A percentile compares a stretch with the other conserved stretches of the same genome.
Conservation (phyloP, 768 basidiomycete species). For the Hemileccinum impolitum region DNA sequence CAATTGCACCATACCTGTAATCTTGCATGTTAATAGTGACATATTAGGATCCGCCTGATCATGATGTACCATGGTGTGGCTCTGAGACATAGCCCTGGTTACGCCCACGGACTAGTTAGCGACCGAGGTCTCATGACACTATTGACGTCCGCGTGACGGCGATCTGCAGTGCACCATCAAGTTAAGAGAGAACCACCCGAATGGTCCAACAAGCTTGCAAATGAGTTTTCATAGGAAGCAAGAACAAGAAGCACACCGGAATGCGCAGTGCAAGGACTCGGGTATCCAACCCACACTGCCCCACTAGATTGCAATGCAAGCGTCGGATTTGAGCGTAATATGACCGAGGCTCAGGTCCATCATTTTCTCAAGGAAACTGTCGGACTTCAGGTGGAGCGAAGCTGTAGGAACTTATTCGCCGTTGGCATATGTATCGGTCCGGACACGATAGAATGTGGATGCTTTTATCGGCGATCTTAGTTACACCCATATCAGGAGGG, state of each 20-base stretch:
- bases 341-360: background rate
- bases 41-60: conserved; percentile 7
- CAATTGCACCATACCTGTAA: conserved; percentile 29
- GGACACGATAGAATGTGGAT: background rate
- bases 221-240: background rate
- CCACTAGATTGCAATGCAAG: background rate
- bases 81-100: background rate
- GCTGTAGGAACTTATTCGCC: background rate
- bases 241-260: background rate
- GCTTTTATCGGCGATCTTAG: background rate
- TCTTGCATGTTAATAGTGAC: conserved; percentile 20
- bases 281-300: background rate
- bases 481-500: background rate
- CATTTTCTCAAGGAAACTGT: background rate
- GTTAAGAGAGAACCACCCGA: background rate
- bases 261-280: background rate
- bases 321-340: background rate
- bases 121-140: conserved; percentile 5
- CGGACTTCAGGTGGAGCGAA: background rate
- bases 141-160: conserved; percentile 2
- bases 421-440: conserved; percentile 3
- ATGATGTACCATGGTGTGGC: background rate
- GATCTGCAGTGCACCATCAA: background rate
- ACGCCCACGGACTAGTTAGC: background rate
- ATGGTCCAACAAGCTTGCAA: background rate